Conservation (phyloP, 176 grass and related monocot species). For the Luzula sylvatica region DNA sequence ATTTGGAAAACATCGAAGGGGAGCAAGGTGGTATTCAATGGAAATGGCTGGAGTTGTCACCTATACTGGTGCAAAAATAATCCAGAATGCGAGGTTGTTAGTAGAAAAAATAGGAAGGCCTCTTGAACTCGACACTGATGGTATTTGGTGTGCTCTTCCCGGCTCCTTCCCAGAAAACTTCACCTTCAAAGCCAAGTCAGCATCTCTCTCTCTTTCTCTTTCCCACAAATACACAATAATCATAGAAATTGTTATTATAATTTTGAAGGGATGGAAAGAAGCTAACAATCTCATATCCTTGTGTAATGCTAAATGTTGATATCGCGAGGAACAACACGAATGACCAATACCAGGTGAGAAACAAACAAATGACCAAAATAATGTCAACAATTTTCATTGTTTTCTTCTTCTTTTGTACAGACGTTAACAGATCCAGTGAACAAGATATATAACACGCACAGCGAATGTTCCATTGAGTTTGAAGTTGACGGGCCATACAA, state of each 20-base stretch:
- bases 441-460: conserved; percentile 75
- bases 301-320: conserved; percentile 95
- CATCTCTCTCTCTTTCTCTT: conserved; percentile 10
- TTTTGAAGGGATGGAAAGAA: conserved; percentile 64
- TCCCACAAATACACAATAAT: background rate
- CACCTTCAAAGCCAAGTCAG: conserved; percentile 80
- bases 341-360: conserved; percentile 91
- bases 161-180: conserved; percentile 94
- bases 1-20: conserved; percentile 24
- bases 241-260: conserved; percentile 11
- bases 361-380: background rate
- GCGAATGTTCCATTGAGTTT: conserved; percentile 96
- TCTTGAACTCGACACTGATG: conserved; percentile 93
- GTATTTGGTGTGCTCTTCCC: conserved; percentile 98
- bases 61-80: conserved; percentile 97
- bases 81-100: conserved; percentile 89
- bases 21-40: conserved; percentile 99
- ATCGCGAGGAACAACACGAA: conserved; percentile 94
- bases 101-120: conserved; percentile 96
- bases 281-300: conserved; percentile 88
- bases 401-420: conserved; percentile 25
- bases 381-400: background rate
- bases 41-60: conserved; percentile 99
- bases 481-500: conserved; percentile 98
- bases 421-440: conserved; percentile 67